phyloP scores from a whole-genome alignment of 2,329 filamentous ascomycete species.

The Talaromyces sp. region DNA sequence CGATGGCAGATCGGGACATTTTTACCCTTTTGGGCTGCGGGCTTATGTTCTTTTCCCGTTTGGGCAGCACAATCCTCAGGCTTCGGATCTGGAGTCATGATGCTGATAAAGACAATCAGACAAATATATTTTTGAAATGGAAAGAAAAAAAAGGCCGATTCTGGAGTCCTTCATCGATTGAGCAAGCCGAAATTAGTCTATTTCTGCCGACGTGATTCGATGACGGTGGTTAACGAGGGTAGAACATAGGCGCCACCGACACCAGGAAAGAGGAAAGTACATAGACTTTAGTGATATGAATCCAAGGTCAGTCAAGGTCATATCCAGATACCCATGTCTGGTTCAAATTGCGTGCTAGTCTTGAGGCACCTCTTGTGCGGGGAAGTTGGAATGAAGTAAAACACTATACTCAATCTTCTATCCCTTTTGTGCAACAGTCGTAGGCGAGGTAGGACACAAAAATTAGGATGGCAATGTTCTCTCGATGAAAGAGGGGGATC shows the following conservation, averaged over 20 bases:
- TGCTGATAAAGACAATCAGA: background rate
- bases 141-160: background rate
- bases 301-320: background rate
- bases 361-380: background rate
- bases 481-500: background rate
- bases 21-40: constrained; percentile 10
- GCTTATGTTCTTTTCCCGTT: constrained; percentile 4
- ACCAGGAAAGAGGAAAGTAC: background rate
- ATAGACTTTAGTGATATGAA: background rate
- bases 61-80: constrained; percentile 5
- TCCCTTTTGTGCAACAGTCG: background rate
- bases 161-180: background rate
- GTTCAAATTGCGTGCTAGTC: background rate
- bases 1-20: constrained; percentile 3
- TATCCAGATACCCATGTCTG: background rate
- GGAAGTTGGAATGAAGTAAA: background rate
- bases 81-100: background rate
- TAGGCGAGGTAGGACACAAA: background rate
- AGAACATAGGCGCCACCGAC: background rate
- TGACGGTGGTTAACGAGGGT: background rate
- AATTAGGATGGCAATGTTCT: background rate
- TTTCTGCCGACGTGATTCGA: background rate
- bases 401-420: background rate
- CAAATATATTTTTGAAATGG: background rate
- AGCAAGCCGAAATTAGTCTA: background rate